These are phyloP conservation scores for Lolium perenne DNA, from an alignment of 176 grass and related monocot genomes.

Conservation along the genomic window DNA sequence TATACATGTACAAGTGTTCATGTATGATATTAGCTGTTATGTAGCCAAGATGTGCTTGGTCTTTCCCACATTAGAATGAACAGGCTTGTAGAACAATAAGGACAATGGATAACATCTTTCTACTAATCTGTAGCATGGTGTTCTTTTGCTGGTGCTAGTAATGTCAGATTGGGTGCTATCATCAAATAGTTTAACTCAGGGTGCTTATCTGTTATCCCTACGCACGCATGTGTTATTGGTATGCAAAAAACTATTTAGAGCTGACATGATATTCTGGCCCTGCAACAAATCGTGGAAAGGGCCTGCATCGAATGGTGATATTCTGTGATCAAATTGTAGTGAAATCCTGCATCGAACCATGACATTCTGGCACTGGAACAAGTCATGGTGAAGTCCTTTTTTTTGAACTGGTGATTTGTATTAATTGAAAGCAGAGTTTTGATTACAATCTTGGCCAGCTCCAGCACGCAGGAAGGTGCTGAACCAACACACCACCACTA, in stretches of 20 bases:
- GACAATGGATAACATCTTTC: not conserved
- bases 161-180: not conserved
- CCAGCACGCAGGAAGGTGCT: too few species aligned
- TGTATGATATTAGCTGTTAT: constrained; percentile 34
- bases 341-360: not conserved
- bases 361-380: too few species aligned
- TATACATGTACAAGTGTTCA: constrained; percentile 24
- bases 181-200: not conserved
- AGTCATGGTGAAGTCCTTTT: too few species aligned
- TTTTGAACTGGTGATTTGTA: too few species aligned
- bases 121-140: not conserved
- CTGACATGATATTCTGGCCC: not conserved
- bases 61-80: not conserved
- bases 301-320: not conserved
- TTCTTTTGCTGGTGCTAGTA: not conserved
- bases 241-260: not conserved
- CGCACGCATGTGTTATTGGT: not conserved
- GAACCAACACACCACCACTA: too few species aligned
- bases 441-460: too few species aligned
- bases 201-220: too few species aligned
- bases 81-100: not conserved
- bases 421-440: too few species aligned
- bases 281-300: not conserved
- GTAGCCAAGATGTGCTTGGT: not conserved
- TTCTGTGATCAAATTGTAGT: not conserved